These are phyloP conservation scores for Neofusicoccum sp. DNA, from an alignment of 2,329 filamentous ascomycete genomes.

Conservation along the genomic window DNA sequence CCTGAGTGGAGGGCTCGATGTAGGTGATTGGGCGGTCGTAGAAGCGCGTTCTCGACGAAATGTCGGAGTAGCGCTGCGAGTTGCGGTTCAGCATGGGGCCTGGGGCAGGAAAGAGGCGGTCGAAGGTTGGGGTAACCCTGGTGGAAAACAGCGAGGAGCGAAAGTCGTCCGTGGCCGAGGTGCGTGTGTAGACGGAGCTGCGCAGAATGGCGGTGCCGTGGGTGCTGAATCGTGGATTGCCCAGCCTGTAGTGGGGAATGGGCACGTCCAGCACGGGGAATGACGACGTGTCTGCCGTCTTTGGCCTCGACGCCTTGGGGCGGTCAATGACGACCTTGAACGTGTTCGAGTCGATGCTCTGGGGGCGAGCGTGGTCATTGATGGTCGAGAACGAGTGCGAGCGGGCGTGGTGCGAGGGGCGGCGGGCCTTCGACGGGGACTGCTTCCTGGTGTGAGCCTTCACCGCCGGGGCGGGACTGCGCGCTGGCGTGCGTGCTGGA, in stretches of 20 bases:
- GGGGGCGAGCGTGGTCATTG: slow-evolving; percentile 57
- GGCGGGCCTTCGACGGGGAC: slow-evolving; percentile 22
- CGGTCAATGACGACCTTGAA: slow-evolving; percentile 81
- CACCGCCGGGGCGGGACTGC: slow-evolving; percentile 19
- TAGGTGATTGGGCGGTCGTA: slow-evolving; percentile 30
- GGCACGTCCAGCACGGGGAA: slow-evolving; percentile 65
- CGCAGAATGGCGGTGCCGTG: slow-evolving; percentile 74
- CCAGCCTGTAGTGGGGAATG: slow-evolving; percentile 82
- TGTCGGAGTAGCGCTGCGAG: slow-evolving; percentile 37
- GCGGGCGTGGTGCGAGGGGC: slow-evolving; percentile 42
- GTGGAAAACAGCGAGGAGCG: slow-evolving; percentile 60
- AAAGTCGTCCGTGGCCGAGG: slow-evolving; percentile 68
- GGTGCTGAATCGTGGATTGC: slow-evolving; percentile 75
- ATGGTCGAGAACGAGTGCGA: slow-evolving; percentile 76
- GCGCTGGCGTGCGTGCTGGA: slow-evolving; percentile 26
- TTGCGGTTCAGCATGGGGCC: slow-evolving; percentile 29
- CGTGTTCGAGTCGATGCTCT: slow-evolving; percentile 61
- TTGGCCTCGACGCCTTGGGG: slow-evolving; percentile 59
- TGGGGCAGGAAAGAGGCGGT: slow-evolving; percentile 44
- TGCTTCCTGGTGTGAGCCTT: slow-evolving; percentile 13
- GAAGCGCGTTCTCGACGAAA: slow-evolving; percentile 21
- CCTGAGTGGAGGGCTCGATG: slow-evolving; percentile 34
- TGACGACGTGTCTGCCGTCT: slow-evolving; percentile 58
- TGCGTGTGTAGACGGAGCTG: slow-evolving; percentile 70
- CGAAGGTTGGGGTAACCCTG: slow-evolving; percentile 28